Percentiles rank a stretch among this genome's conserved stretches.
These are phyloP conservation scores for Saturnispora ahearnii DNA, from an alignment of 805 yeast species.

Conservation along the genomic window DNA sequence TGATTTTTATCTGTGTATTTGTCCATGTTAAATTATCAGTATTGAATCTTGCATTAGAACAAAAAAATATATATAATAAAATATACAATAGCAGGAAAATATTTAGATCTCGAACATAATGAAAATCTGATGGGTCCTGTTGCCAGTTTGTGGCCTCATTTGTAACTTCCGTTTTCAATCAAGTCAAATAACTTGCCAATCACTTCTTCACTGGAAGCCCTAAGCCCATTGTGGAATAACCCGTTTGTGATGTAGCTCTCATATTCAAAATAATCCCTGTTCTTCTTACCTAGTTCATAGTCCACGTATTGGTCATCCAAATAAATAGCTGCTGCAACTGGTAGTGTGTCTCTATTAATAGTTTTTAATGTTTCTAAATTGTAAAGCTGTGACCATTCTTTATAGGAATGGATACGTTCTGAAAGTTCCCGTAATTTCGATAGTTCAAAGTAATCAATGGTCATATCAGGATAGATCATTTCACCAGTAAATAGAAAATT, in stretches of 20 bases:
- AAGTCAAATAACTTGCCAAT: conserved; percentile 33
- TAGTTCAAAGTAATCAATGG: conserved; percentile 39
- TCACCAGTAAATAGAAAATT: conserved; percentile 18
- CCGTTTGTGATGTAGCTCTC: conserved; percentile 39
- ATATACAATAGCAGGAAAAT: too few species aligned
- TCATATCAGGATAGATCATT: conserved; percentile 37
- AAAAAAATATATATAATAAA: too few species aligned
- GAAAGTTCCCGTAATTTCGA: conserved; percentile 34
- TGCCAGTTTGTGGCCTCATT: conserved; percentile 14
- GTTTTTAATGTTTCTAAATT: conserved; percentile 18
- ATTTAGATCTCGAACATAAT: neutral
- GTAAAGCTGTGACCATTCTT: conserved; percentile 23
- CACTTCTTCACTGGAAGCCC: conserved; percentile 33
- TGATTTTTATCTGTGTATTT: conserved; percentile 28
- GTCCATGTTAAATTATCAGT: conserved; percentile 20
- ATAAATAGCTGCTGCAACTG: conserved; percentile 44
- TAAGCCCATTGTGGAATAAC: conserved; percentile 42
- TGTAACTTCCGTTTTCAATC: conserved; percentile 27
- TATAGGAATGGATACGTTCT: conserved; percentile 24
- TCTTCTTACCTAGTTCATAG: conserved; percentile 28
- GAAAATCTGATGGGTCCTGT: neutral
- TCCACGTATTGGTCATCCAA: conserved; percentile 45
- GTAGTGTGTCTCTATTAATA: conserved; percentile 18
- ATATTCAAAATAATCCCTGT: conserved; percentile 19
- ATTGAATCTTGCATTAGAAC: neutral